Evolutionary conservation across 202 grass and related monocot genomes (phyloP), one percentile per base, ranked within the genome.

Genomic region (Carex arenaria): DNA sequence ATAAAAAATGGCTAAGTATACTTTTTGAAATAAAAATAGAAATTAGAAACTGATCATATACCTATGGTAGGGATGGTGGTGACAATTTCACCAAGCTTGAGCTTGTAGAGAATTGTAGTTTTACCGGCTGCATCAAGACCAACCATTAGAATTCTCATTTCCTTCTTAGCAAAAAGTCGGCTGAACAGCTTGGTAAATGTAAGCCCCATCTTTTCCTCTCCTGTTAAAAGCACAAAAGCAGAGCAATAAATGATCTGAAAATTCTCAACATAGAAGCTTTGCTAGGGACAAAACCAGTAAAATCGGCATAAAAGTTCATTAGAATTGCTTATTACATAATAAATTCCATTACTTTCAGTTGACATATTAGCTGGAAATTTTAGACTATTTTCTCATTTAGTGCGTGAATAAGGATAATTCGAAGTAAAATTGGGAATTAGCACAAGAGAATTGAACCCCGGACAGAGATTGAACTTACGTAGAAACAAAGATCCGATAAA

Each of bases 61-160:
- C 94, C 94, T 23, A 97, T 97, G 9, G 94, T 97, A 36, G 94
- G 94, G 72, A 97, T 97, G 60, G 94, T 97, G 31, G 94, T 97
- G 87, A 97, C 94, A 72, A 97, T 97, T 85, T 97, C 94, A 71
- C 94, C 94, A 36, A 97, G 91, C 87, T 97, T 97, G 82, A 97
- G 94, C 87, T 97, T 97, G 91, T 97, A 97, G 52, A 97, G 94
- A 90, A 97, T 97, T 78, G 94, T 97, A 52, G 94, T 94, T 87
- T 97, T 97, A 97, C 94, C 94, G 3, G 94, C 91, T 8, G 94
- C 94, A 56, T 97, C 91, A 19, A 97, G 94, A 92, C 94, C 94
- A 10, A 97, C 94, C 94, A 97, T 97, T 72, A 97, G 75, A 77
- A 97, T 93, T 84, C 91, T 87, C 94, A 97, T 97, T 86, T 97